Conservation (phyloP, 208 protist species). For the Crithidia sp. region DNA sequence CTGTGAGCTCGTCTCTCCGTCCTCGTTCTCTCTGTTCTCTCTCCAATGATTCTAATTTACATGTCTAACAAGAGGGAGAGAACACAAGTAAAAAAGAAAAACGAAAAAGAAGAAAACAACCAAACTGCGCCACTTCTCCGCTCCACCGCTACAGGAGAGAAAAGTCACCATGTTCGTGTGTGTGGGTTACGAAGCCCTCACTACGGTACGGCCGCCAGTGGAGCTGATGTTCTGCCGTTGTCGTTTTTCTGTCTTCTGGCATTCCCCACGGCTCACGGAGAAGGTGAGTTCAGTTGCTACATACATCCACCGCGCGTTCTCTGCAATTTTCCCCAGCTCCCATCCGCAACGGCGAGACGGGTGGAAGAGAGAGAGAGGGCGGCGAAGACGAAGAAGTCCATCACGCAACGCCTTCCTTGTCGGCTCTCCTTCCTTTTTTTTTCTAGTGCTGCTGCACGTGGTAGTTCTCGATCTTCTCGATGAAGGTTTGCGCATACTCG, state of each 20-base stretch:
- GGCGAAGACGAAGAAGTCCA: background rate
- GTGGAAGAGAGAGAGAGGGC: constrained; percentile 6
- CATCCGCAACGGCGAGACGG: background rate
- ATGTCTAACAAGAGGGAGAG: constrained; percentile 12
- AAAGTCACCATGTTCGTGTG: too few relatives aligned
- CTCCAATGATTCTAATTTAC: constrained; percentile 9
- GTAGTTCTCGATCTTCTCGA: constrained; percentile 96
- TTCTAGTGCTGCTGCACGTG: constrained; percentile 82
- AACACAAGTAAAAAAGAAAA: constrained; percentile 10
- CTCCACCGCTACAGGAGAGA: background rate
- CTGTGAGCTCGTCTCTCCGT: background rate
- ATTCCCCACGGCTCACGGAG: background rate
- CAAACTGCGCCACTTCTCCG: background rate
- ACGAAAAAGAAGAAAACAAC: background rate
- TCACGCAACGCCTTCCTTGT: background rate
- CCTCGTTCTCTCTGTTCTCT: background rate
- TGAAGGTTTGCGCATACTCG: constrained; percentile 95
- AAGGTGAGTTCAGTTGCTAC: background rate
- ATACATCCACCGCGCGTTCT: background rate
- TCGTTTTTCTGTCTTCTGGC: background rate
- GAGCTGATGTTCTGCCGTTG: background rate
- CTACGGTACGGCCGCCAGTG: too few relatives aligned
- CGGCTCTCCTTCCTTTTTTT: background rate
- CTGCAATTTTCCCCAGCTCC: background rate
- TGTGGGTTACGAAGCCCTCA: too few relatives aligned